A percentile compares a stretch with the other conserved stretches of the same genome.
phyloP scores from a whole-genome alignment of 805 yeast genomes.

The Myxozyma lipomycoides region DNA sequence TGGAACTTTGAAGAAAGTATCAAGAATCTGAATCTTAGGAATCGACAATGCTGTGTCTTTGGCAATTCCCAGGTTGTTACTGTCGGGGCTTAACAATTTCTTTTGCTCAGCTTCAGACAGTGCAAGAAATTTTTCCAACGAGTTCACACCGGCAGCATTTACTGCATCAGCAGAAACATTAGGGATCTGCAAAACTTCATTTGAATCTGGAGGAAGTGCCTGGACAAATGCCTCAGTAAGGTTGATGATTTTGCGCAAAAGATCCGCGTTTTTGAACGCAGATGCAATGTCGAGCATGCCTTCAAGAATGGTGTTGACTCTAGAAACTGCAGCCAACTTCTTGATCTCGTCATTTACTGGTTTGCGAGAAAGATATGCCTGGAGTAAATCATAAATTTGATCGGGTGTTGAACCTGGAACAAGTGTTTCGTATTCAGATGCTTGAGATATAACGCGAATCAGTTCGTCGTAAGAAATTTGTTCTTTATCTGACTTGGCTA shows the following conservation, averaged over 20 bases:
- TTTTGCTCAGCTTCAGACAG: slow-evolving; percentile 34
- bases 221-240: slow-evolving; percentile 24
- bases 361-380: slow-evolving; percentile 57
- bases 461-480: slow-evolving; percentile 56
- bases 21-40: slow-evolving; percentile 19
- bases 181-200: slow-evolving; percentile 68
- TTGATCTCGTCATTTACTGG: slow-evolving; percentile 40
- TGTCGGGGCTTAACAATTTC: slow-evolving; percentile 22
- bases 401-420: slow-evolving; percentile 44
- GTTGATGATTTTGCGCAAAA: slow-evolving; percentile 8
- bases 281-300: slow-evolving; percentile 80
- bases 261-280: slow-evolving; percentile 68
- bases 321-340: slow-evolving; percentile 54
- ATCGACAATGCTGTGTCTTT: slow-evolving; percentile 22
- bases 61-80: slow-evolving; percentile 17
- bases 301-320: slow-evolving; percentile 59
- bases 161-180: slow-evolving; percentile 48
- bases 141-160: background rate
- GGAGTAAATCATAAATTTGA: slow-evolving; percentile 50
- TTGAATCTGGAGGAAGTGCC: slow-evolving; percentile 23
- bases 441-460: slow-evolving; percentile 53
- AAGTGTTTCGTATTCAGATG: slow-evolving; percentile 57
- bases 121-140: slow-evolving; percentile 7
- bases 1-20: slow-evolving; percentile 50
- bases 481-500: slow-evolving; percentile 57